Conservation (phyloP, 75 land plant species). For the Selaginella moellendorffii region DNA sequence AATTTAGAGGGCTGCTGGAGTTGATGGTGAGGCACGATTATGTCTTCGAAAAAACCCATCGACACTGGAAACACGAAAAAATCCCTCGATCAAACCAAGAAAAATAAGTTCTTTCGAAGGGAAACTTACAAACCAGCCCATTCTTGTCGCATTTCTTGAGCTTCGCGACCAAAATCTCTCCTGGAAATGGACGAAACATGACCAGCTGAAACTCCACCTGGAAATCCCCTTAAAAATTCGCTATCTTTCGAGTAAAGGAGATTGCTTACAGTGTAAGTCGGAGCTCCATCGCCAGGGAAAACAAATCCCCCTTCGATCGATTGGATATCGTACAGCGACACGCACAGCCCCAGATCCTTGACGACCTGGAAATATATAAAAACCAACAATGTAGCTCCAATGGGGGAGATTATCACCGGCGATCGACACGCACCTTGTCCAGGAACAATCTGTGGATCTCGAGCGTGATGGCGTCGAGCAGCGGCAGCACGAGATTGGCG, state of each 20-base stretch:
- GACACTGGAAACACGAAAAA: constrained; percentile 32
- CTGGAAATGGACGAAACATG: constrained; percentile 80
- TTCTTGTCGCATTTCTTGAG: constrained; percentile 39
- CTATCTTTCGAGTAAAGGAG: no score
- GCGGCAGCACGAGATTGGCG: constrained; percentile 36
- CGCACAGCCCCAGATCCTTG: constrained; percentile 60
- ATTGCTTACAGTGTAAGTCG: constrained; percentile 48
- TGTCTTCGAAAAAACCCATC: constrained; percentile 62
- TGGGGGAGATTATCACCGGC: background rate
- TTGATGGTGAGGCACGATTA: constrained; percentile 40
- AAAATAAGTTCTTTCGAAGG: no score
- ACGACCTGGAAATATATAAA: constrained; percentile 27
- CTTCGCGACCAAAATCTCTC: constrained; percentile 65
- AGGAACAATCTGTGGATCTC: constrained; percentile 53
- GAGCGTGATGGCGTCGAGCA: constrained; percentile 37
- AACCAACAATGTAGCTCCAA: background rate
- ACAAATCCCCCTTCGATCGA: constrained; percentile 68
- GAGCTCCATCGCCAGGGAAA: constrained; percentile 60
- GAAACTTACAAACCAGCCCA: constrained; percentile 66
- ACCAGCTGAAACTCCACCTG: constrained; percentile 71
- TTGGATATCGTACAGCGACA: constrained; percentile 64
- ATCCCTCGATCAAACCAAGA: no score
- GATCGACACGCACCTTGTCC: constrained; percentile 46
- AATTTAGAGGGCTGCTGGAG: constrained; percentile 39
- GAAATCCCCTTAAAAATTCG: no score